A percentile compares a stretch with the other conserved stretches of the same genome.
Evolutionary conservation across 2,329 filamentous ascomycete species (phyloP).

Genomic region (Exophiala phaeomuriformis): DNA sequence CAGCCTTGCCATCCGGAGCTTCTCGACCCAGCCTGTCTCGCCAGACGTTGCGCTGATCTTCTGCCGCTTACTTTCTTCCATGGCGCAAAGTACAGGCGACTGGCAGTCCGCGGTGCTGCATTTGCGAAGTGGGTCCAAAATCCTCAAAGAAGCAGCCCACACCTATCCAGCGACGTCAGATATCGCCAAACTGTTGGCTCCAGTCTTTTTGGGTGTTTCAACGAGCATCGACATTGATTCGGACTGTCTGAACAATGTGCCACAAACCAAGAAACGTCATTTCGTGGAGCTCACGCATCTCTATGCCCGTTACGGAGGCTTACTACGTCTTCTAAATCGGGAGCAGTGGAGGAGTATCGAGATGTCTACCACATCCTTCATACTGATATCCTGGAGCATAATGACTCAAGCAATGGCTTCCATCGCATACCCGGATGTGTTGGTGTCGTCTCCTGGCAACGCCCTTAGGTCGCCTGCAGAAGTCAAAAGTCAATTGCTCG

Average conservation of each 20-base stretch:
- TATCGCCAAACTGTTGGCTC: conserved; percentile 5
- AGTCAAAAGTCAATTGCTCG: neutral
- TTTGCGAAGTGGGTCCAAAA: conserved; percentile 6
- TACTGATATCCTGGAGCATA: conserved; percentile 8
- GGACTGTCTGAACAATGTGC: neutral
- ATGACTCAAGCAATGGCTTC: conserved; percentile 7
- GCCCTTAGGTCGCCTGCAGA: neutral
- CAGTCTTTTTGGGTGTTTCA: neutral
- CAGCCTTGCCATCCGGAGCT: conserved; percentile 11
- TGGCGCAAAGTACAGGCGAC: conserved; percentile 9
- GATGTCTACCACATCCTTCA: neutral
- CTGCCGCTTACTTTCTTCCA: conserved; percentile 11
- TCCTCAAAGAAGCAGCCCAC: conserved; percentile 1
- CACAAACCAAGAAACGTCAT: neutral
- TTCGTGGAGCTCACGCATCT: neutral
- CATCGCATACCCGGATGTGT: conserved; percentile 2
- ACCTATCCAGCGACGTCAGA: neutral
- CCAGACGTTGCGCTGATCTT: conserved; percentile 12
- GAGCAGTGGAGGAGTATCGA: neutral
- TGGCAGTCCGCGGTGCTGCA: conserved; percentile 13
- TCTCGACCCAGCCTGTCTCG: conserved; percentile 3
- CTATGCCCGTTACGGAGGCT: neutral
- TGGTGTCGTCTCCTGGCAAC: neutral
- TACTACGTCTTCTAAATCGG: conserved; percentile 1
- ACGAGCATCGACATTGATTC: neutral